Conservation (phyloP, 2,329 filamentous ascomycete species). For the Aspergillus felis region DNA sequence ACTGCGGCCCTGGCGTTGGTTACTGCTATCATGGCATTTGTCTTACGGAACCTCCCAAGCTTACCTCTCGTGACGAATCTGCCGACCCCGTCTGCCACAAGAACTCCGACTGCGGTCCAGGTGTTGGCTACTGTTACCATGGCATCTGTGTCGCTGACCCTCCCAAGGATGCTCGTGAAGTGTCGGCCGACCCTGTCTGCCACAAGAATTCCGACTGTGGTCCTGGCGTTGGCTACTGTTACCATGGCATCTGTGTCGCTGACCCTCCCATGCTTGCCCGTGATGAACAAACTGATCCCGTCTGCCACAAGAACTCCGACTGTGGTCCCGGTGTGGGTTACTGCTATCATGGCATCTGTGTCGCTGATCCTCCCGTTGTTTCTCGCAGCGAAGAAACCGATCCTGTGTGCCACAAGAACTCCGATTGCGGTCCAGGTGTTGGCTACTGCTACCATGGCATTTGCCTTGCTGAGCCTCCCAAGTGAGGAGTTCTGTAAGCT, state of each 20-base stretch:
- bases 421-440: neutral
- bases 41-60: neutral
- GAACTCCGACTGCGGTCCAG: neutral
- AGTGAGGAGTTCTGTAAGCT: neutral
- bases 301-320: neutral
- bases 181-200: neutral
- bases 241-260: neutral
- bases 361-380: neutral
- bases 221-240: neutral
- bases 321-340: neutral
- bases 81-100: neutral
- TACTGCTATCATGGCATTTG: neutral
- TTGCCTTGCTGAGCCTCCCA: neutral
- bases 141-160: neutral
- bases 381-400: neutral
- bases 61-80: neutral
- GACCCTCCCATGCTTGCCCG: neutral
- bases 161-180: neutral
- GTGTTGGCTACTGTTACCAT: neutral
- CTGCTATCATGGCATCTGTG: neutral
- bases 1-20: neutral
- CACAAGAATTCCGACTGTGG: neutral
- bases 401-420: neutral
- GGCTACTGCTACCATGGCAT: constrained; percentile 4
- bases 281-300: neutral